Percentiles rank a stretch among this genome's conserved stretches.
phyloP scores from a whole-genome alignment of 768 basidiomycete species.

The Nidularia pulvinata region DNA sequence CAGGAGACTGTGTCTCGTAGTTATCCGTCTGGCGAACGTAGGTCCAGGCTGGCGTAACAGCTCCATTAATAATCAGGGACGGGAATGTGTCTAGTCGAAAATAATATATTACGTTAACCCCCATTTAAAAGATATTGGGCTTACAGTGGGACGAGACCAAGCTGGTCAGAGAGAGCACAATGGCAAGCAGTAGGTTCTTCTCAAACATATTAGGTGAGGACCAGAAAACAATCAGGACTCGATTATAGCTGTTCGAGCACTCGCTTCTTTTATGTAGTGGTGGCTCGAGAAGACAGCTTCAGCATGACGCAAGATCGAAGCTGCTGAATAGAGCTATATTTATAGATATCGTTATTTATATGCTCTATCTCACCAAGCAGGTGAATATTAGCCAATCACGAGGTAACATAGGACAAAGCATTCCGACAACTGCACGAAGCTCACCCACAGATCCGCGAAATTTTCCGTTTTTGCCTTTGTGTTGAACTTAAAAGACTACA shows the following conservation, averaged over 20 bases:
- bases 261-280: background rate
- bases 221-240: background rate
- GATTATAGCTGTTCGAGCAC: background rate
- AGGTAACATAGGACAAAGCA: background rate
- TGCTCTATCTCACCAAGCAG: background rate
- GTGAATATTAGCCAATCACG: background rate
- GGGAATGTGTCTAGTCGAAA: conserved; percentile 38
- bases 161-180: conserved; percentile 15
- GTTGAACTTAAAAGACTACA: too few species aligned
- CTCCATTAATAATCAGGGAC: conserved; percentile 36
- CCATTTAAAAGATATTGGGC: background rate
- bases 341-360: background rate
- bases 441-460: background rate
- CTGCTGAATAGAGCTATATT: too few species aligned
- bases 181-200: conserved; percentile 10
- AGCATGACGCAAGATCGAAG: too few species aligned
- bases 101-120: background rate
- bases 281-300: background rate
- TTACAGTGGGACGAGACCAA: conserved; percentile 20
- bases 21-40: conserved; percentile 47
- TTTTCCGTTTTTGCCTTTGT: background rate
- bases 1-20: conserved; percentile 35
- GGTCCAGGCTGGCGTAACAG: conserved; percentile 33
- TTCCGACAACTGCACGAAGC: background rate
- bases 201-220: conserved; percentile 13